Conservation (phyloP, 306 rosid genomes). For the Inga oerstediana region DNA sequence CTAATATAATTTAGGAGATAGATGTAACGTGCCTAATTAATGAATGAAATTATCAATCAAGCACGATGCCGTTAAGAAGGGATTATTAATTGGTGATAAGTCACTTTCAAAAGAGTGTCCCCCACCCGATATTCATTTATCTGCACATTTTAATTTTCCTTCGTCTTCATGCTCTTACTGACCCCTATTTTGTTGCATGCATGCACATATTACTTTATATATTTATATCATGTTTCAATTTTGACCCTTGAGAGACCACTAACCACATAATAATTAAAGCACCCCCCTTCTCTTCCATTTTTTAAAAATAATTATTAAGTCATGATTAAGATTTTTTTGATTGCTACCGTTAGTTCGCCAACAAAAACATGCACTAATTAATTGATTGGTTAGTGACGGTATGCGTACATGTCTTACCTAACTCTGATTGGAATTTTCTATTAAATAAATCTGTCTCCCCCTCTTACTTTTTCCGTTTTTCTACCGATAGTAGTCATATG, state of each 20-base stretch:
- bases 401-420: conserved; percentile 2
- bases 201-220: conserved; percentile 26
- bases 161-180: conserved; percentile 18
- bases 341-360: conserved; percentile 23
- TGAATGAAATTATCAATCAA: conserved; percentile 4
- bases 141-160: background rate
- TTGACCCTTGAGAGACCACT: conserved; percentile 28
- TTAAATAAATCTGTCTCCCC: background rate
- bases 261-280: background rate
- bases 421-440: background rate
- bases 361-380: conserved; percentile 10
- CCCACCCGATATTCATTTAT: conserved; percentile 33
- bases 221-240: background rate
- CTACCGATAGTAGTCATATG: background rate
- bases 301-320: background rate
- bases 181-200: conserved; percentile 37
- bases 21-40: background rate
- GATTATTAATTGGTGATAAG: background rate
- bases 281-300: background rate
- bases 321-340: conserved; percentile 8
- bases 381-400: background rate
- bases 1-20: background rate
- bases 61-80: conserved; percentile 34
- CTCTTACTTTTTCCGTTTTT: background rate
- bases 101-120: conserved; percentile 25